Evolutionary conservation across 2,329 filamentous ascomycete genomes (phyloP).

Genomic region (Epichloe coenophiala): DNA sequence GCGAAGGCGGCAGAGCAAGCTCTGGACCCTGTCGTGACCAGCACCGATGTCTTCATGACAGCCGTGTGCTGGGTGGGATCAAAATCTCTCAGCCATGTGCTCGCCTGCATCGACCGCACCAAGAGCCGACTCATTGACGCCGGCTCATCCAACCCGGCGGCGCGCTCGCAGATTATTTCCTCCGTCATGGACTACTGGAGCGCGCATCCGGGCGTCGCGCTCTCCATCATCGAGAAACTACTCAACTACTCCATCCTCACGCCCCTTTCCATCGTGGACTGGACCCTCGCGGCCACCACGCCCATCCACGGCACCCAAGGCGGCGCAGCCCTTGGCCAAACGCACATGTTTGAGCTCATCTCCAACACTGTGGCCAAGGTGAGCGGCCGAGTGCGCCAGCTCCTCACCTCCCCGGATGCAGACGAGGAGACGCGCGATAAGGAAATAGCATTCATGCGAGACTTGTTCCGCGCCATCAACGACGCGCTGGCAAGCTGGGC

Average conservation of each 20-base stretch:
- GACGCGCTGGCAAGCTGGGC: conserved; percentile 65
- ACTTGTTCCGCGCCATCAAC: conserved; percentile 69
- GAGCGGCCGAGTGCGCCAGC: conserved; percentile 70
- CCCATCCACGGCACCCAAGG: conserved; percentile 37
- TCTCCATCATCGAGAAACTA: conserved; percentile 90
- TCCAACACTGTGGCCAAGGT: conserved; percentile 83
- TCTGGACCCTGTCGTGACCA: conserved; percentile 69
- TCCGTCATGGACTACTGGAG: conserved; percentile 89
- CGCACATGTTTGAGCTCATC: conserved; percentile 81
- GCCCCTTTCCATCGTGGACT: conserved; percentile 73
- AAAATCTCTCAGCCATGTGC: conserved; percentile 89
- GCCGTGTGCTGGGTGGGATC: conserved; percentile 86
- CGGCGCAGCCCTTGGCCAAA: conserved; percentile 60
- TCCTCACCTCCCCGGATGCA: conserved; percentile 48
- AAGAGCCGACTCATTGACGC: conserved; percentile 78
- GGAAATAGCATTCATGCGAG: conserved; percentile 62
- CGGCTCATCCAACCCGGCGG: conserved; percentile 59
- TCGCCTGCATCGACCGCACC: conserved; percentile 89
- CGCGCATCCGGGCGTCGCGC: conserved; percentile 79
- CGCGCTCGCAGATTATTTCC: conserved; percentile 76
- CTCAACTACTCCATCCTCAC: conserved; percentile 94
- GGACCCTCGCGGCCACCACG: conserved; percentile 56
- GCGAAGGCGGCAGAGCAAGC: conserved; percentile 57
- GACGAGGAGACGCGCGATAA: conserved; percentile 53
- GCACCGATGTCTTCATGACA: conserved; percentile 87